Evolutionary conservation across 2,329 filamentous ascomycete genomes (phyloP), one percentile per base, ranked within the genome.

Genomic region (Metarhizium robertsii): DNA sequence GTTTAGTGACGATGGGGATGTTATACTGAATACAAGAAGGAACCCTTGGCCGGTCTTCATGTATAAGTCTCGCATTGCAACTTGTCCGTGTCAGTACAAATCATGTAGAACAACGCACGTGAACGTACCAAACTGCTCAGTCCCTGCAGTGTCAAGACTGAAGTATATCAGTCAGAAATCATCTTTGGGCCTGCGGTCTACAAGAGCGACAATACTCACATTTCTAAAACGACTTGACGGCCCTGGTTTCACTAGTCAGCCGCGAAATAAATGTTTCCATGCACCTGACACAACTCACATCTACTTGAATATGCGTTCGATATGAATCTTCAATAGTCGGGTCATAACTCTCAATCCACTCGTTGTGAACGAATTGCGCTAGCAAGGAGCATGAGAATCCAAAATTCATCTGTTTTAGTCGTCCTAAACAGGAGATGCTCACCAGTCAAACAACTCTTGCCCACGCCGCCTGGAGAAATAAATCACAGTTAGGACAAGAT

Each of bases 41-140:
- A 96, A 96, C 0, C 91, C 90, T 73, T 95, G 90, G 55, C 90
- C 90, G 43, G 90, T 89, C 69, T 94, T 94, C 89, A 96, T 95
- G 75, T 95, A 94, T 49, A 92, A 78, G 68, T 94, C 89, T 67
- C 88, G 81, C 80, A 84, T 84, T 55, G 80, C 80, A 63, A 83
- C 78, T 83, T 59, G 25, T 8, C 40, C 25, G 36, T 10, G 43
- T 55, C 57, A 56, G 52, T n/a, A 51, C n/a, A 30, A 43, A 64
- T 86, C n/a, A 45, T 73, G 20, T 38, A 18, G 16, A 20, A 8
- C 6, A 16, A 7, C 18, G 14, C 16, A 53, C 10, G 32, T 45
- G n/a, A 14, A 63, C 86, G 73, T 79, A 92, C 89, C 92, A 73
- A 95, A 95, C 69, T 95, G 90, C 70, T 95, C 90, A 61, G 90